Evolutionary conservation across 176 grass and related monocot genomes (phyloP), one percentile per base, ranked within the genome.

Genomic region (Secale cereale): DNA sequence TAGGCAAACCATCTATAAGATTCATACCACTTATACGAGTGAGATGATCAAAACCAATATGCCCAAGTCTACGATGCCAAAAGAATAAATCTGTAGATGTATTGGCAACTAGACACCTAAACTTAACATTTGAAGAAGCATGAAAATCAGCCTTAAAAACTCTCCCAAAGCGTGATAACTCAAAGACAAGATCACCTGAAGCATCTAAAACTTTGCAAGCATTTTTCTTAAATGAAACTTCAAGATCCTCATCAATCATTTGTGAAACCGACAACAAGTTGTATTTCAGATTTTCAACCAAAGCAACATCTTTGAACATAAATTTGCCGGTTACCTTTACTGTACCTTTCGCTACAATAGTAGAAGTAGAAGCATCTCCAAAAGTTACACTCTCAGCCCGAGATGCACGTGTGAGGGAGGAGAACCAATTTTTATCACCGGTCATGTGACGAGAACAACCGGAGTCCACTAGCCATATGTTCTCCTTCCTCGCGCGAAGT

Each of bases 221-320:
- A 40, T 25, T 66, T 66, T 66, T 66, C 29, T 66, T 66, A 66
- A 33, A 66, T 19, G 29, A 72, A 5, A 72, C 37, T 26, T 72
- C 37, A 41, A 72, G 69, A 43, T 72, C 69, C 5, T 72, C 69
- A 72, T 43, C 36, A 72, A 72, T 41, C 69, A 72, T 72, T 71
- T 72, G 22, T 41, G 22, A 72, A 72, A 72, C 22, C 1, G 22
- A 72, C 4, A 72, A 40, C 69, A 72, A 72, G 10, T 72, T 72
- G n/a, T 72, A 41, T 72, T 67, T 72, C 36, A 43, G 37, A 25
- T 72, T 39, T 39, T 72, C 69, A 72, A 43, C 36, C 22, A 72
- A 40, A 72, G 37, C 10, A 13, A 72, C 20, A 40, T 70, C 67
- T 22, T 70, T 70, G 36, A 70, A 70, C 67, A 70, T 70, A 72